phyloP scores from a whole-genome alignment of 108 stramenopile genomes.

The Cyclotella sp. region DNA sequence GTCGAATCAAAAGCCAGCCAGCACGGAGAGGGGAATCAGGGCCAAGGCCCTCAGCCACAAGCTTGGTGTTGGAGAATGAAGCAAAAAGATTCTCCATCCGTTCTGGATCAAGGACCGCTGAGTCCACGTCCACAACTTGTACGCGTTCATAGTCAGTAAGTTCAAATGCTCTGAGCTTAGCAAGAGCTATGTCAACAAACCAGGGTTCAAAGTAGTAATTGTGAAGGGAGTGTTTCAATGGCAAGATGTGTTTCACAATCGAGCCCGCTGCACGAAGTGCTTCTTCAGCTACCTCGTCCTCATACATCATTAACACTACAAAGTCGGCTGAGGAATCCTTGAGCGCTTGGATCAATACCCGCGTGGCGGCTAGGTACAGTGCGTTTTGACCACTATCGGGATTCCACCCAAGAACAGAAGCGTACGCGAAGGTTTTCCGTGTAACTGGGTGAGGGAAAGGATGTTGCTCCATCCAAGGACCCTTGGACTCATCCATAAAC shows the following conservation, averaged over 20 bases:
- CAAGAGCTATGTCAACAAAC: slow-evolving; percentile 5
- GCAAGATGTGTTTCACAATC: neutral
- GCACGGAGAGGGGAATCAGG: slow-evolving; percentile 7
- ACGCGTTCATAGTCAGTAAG: slow-evolving; percentile 1
- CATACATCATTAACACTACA: neutral
- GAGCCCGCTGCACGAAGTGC: neutral
- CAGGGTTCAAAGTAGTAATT: slow-evolving; percentile 5
- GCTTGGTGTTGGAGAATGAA: neutral
- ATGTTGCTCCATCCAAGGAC: no score
- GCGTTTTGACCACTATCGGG: neutral
- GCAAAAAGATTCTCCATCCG: neutral
- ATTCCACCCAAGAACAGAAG: slow-evolving; percentile 10
- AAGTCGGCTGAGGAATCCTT: neutral
- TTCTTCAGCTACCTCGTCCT: neutral
- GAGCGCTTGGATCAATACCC: neutral
- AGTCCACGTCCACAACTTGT: neutral
- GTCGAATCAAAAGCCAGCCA: neutral
- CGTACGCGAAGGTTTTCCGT: neutral
- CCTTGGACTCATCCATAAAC: no score
- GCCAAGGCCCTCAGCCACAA: slow-evolving; percentile 1
- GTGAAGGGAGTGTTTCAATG: neutral
- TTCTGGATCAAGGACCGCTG: neutral
- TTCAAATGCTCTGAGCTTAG: slow-evolving; percentile 1
- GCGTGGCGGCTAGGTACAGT: neutral
- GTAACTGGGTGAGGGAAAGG: no score